phyloP scores from a whole-genome alignment of 768 basidiomycete genomes.

The Antrodiella citrinella region DNA sequence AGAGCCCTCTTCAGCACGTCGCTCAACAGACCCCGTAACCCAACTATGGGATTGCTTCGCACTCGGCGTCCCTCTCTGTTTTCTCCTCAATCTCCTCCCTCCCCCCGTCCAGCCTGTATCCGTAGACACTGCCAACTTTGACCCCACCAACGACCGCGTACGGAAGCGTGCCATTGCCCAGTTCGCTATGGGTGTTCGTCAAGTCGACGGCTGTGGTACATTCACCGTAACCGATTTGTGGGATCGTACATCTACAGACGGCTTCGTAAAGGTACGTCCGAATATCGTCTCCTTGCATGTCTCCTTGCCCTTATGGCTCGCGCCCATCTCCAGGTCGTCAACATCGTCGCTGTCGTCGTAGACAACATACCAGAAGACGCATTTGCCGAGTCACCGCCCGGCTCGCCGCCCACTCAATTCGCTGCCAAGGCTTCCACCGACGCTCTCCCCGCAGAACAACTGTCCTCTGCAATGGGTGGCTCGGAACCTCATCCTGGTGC shows the following conservation, averaged over 20 bases:
- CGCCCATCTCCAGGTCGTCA: conserved; percentile 61
- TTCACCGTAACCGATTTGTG: conserved; percentile 91
- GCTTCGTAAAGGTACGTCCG: conserved; percentile 85
- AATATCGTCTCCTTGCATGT: conserved; percentile 2
- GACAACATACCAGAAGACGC: conserved; percentile 61
- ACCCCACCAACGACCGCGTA: conserved; percentile 66
- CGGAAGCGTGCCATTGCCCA: conserved; percentile 88
- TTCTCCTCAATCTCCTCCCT: conserved; percentile 90
- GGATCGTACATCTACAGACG: conserved; percentile 86
- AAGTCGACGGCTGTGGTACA: conserved; percentile 63
- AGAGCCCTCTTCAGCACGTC: conserved; percentile 42
- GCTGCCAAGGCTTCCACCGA: conserved; percentile 54
- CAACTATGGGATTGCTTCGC: conserved; percentile 94
- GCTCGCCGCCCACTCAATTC: conserved; percentile 42
- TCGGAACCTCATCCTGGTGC: conserved; percentile 36
- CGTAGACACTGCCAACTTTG: conserved; percentile 62
- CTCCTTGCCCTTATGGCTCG: conserved; percentile 2
- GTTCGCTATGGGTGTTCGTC: conserved; percentile 83
- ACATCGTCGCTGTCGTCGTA: conserved; percentile 81
- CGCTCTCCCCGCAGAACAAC: conserved; percentile 39
- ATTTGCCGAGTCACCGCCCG: conserved; percentile 53
- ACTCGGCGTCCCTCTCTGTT: conserved; percentile 89
- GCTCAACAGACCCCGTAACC: conserved; percentile 86
- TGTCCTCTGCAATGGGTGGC: too few relatives aligned
- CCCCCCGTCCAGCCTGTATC: conserved; percentile 30